A percentile compares a stretch with the other conserved stretches of the same genome.
Conservation (phyloP, 192 early-diverging fungal species). For the Mortierella alpina region DNA sequence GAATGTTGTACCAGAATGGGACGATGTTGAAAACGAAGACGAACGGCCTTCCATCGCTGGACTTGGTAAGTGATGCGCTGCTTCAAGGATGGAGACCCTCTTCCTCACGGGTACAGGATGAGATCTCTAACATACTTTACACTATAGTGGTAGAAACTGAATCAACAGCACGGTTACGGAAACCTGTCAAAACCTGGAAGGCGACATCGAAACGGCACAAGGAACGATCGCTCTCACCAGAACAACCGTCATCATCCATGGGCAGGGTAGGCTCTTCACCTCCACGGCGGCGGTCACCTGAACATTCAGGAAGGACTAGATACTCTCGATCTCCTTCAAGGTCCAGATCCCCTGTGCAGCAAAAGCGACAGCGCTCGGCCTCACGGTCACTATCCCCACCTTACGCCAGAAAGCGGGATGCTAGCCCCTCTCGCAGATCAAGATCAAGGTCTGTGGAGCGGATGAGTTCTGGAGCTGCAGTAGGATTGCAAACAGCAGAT, state of each 20-base stretch:
- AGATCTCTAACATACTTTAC: background rate
- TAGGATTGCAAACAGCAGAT: constrained; percentile 42
- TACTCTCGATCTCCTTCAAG: constrained; percentile 20
- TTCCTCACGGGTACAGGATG: background rate
- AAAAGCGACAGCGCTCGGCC: constrained; percentile 19
- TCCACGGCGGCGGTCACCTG: constrained; percentile 13
- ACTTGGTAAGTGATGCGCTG: constrained; percentile 20
- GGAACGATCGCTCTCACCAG: constrained; percentile 16
- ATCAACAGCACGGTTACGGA: constrained; percentile 16
- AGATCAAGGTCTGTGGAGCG: constrained; percentile 19
- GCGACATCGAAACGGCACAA: constrained; percentile 4
- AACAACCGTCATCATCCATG: background rate
- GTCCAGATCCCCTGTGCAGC: constrained; percentile 18
- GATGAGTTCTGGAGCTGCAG: constrained; percentile 31
- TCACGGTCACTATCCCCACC: constrained; percentile 34
- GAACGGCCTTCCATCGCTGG: constrained; percentile 47
- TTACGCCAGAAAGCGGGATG: background rate
- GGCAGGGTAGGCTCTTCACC: constrained; percentile 25
- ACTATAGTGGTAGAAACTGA: constrained; percentile 36
- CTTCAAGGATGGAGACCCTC: no score
- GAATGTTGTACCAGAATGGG: constrained; percentile 49
- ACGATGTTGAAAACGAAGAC: constrained; percentile 52
- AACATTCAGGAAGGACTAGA: background rate
- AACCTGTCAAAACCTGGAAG: constrained; percentile 23
- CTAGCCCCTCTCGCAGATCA: constrained; percentile 8